phyloP scores from a whole-genome alignment of 257 asterid genomes.

The Solanum sitiens region DNA sequence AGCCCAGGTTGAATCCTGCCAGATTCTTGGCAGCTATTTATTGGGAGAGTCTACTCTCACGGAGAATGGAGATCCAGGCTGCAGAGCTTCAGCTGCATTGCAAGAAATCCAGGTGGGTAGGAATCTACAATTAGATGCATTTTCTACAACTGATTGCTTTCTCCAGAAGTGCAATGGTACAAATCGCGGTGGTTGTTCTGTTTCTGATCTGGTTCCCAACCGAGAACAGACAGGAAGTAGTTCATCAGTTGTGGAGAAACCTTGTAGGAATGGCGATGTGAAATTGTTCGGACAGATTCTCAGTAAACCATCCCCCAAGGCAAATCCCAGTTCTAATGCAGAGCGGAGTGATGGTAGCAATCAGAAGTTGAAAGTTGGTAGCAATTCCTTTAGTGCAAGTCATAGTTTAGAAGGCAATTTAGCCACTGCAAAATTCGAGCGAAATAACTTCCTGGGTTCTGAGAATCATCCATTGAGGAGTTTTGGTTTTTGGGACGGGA shows the following conservation, averaged over 20 bases:
- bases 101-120: slow-evolving; percentile 20
- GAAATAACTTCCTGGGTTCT: slow-evolving; percentile 17
- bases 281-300: slow-evolving; percentile 89
- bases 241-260: slow-evolving; percentile 48
- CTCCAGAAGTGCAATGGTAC: slow-evolving; percentile 41
- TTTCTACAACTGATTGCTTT: slow-evolving; percentile 17
- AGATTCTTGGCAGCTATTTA: slow-evolving; percentile 42
- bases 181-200: slow-evolving; percentile 16
- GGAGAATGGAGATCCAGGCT: slow-evolving; percentile 24
- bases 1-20: slow-evolving; percentile 30
- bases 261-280: slow-evolving; percentile 61
- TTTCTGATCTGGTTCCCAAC: slow-evolving; percentile 21
- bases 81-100: slow-evolving; percentile 23
- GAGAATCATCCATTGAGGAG: slow-evolving; percentile 37
- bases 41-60: slow-evolving; percentile 36
- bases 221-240: slow-evolving; percentile 24
- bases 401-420: slow-evolving; percentile 30
- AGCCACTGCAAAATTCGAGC: slow-evolving; percentile 31
- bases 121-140: slow-evolving; percentile 16
- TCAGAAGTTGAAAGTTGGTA: slow-evolving; percentile 23
- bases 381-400: slow-evolving; percentile 27
- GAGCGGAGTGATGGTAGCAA: slow-evolving; percentile 14
- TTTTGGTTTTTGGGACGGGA: slow-evolving; percentile 53
- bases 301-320: slow-evolving; percentile 37
- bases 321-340: slow-evolving; percentile 22